Evolutionary conservation across 2,329 filamentous ascomycete species (phyloP).

Genomic region (Furcasterigmium furcatum): DNA sequence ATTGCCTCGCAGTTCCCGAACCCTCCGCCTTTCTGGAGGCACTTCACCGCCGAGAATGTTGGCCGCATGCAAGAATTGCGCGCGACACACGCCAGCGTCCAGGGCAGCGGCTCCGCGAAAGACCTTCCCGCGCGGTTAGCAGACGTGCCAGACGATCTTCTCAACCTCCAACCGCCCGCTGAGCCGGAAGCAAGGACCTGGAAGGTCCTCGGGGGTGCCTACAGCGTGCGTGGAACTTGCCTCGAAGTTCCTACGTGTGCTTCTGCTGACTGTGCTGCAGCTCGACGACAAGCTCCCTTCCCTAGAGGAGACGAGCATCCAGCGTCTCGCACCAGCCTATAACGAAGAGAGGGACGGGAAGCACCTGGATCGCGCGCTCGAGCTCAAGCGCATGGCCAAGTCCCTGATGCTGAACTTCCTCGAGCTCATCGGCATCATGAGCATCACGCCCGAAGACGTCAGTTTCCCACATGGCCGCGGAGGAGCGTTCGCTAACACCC

Average conservation of each 20-base stretch:
- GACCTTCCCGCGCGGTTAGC: conserved; percentile 26
- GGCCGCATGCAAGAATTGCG: conserved; percentile 47
- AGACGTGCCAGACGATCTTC: conserved; percentile 66
- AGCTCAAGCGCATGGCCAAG: conserved; percentile 77
- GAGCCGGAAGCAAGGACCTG: conserved; percentile 71
- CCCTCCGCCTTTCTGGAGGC: conserved; percentile 85
- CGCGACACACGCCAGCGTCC: conserved; percentile 29
- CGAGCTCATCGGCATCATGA: conserved; percentile 72
- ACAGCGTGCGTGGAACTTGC: conserved; percentile 40
- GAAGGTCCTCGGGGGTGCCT: conserved; percentile 68
- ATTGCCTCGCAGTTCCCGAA: conserved; percentile 72
- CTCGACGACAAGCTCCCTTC: conserved; percentile 61
- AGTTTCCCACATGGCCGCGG: conserved; percentile 5
- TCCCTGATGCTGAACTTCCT: conserved; percentile 86
- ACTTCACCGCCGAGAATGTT: conserved; percentile 77
- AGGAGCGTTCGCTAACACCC: conserved; percentile 3
- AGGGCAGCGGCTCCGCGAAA: conserved; percentile 2
- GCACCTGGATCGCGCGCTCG: conserved; percentile 60
- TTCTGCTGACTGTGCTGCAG: conserved; percentile 21
- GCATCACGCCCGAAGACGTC: conserved; percentile 58
- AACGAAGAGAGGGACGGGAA: conserved; percentile 45
- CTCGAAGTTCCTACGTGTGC: not conserved
- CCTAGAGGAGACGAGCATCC: conserved; percentile 67
- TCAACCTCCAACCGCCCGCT: conserved; percentile 75
- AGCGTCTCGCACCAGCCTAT: conserved; percentile 33